These are phyloP conservation scores for Epichloe festucae DNA, from an alignment of 2,329 filamentous ascomycete species.

Conservation along the genomic window DNA sequence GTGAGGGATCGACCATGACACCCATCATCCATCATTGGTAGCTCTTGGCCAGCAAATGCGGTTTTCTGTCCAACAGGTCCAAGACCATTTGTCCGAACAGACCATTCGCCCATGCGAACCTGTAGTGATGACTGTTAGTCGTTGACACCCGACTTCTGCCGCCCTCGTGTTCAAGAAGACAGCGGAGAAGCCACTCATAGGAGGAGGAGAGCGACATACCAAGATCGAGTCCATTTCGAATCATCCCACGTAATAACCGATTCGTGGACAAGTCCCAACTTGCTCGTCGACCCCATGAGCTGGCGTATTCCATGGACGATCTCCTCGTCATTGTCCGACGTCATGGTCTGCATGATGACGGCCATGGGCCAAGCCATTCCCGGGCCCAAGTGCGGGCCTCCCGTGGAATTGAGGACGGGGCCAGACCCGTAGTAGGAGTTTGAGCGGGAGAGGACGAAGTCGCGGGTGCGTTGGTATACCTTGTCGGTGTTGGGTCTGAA, in stretches of 20 bases:
- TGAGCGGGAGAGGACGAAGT: slow-evolving; percentile 56
- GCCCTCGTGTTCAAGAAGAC: not conserved
- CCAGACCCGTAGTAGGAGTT: slow-evolving; percentile 61
- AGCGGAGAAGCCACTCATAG: not conserved
- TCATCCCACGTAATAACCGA: slow-evolving; percentile 23
- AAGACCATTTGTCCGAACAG: slow-evolving; percentile 76
- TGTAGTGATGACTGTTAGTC: slow-evolving; percentile 17
- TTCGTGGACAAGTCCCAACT: slow-evolving; percentile 71
- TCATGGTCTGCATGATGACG: slow-evolving; percentile 66
- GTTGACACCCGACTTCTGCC: too few species aligned
- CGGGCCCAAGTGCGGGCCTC: slow-evolving; percentile 42
- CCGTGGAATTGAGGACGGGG: slow-evolving; percentile 36
- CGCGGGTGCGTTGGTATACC: slow-evolving; percentile 61
- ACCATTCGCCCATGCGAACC: slow-evolving; percentile 83
- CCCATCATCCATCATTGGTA: slow-evolving; percentile 24
- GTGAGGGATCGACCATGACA: too few species aligned
- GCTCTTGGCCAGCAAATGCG: slow-evolving; percentile 42
- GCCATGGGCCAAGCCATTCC: slow-evolving; percentile 82
- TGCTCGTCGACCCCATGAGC: slow-evolving; percentile 55
- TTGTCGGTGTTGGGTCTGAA: slow-evolving; percentile 43
- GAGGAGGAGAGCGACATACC: slow-evolving; percentile 13
- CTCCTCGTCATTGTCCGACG: slow-evolving; percentile 60
- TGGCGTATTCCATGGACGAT: slow-evolving; percentile 52
- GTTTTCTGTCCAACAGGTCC: slow-evolving; percentile 61
- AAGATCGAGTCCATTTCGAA: slow-evolving; percentile 22